Evolutionary conservation across 2,329 filamentous ascomycete genomes (phyloP).

Genomic region (Fusarium keratoplasticum): DNA sequence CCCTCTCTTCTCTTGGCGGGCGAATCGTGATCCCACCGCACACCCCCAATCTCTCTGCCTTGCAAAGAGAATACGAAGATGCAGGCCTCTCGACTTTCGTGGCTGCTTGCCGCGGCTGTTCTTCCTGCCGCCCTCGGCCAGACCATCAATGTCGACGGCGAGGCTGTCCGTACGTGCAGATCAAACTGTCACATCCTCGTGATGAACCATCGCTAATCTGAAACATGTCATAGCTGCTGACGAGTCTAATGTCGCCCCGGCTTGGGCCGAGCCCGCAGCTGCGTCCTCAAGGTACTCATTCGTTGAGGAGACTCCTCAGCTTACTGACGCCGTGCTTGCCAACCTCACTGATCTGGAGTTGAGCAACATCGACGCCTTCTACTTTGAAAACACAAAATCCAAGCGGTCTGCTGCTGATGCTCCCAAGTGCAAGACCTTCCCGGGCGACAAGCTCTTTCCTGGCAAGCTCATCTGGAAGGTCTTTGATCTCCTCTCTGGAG

Average conservation of each 20-base stretch:
- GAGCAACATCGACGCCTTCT: constrained; percentile 48
- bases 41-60: constrained; percentile 6
- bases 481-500: constrained; percentile 50
- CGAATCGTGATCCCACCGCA: constrained; percentile 4
- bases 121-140: constrained; percentile 24
- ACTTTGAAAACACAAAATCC: constrained; percentile 42
- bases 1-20: constrained; percentile 15
- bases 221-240: constrained; percentile 31
- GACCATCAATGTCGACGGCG: constrained; percentile 35
- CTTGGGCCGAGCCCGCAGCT: constrained; percentile 10
- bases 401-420: neutral
- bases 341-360: constrained; percentile 47
- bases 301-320: constrained; percentile 44
- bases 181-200: neutral
- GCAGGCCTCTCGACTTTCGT: constrained; percentile 19
- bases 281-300: constrained; percentile 12
- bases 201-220: constrained; percentile 24
- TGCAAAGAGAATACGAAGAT: constrained; percentile 7
- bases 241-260: constrained; percentile 41
- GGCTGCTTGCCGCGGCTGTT: constrained; percentile 27
- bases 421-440: constrained; percentile 45
- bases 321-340: constrained; percentile 50
- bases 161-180: constrained; percentile 33
- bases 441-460: constrained; percentile 46
- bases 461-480: constrained; percentile 44